Evolutionary conservation across 1,139 yeast genomes (phyloP), one percentile per base, ranked within the genome.

Genomic region (Pneumocystis murina): DNA sequence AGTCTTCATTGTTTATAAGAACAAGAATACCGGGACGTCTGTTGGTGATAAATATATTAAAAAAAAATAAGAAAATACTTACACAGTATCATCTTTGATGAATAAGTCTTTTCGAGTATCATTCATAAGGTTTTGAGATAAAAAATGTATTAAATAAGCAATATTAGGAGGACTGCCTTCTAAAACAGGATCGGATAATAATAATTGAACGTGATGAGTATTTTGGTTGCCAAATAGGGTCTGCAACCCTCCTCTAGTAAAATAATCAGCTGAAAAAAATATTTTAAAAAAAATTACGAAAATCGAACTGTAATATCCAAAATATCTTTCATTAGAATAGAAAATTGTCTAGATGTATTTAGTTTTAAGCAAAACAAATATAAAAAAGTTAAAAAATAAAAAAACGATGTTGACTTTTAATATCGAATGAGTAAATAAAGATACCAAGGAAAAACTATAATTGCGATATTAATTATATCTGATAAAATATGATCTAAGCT

Each of bases 11-110:
- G 71, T 92, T 92, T 68, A 92, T 86, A 64, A 92, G 79, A 8
- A 92, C 96, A 67, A 92, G 77, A 60, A 92, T 89, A 1, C 98
- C 98, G 0, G 97, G 96, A 63, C 97, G 83, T 8, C 87, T 84
- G 1, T 80, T 17, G 33, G 28, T 58, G 33, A 12, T 48, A 24
- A 48, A 14, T 24, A 48, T 24, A 48, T 2, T 8, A 24, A 4
- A 24, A 4, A 24, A 7, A 12, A 12, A 6, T 24, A 20, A 12
- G 17, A 12, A 20, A 14, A 24, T 5, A 59, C 65, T 3, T 63
- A 62, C 54, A 62, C 66, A 10, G 62, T 60, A 3, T 16, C 57
- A 24, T 62, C 65, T 48, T 54, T 16, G 30, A 28, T 48, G 30
- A 57, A 63, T 14, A 59, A 54, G 16, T 60, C 39, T 30, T 38